A percentile compares a stretch with the other conserved stretches of the same genome.
These are phyloP conservation scores for Kodamaea nitidulidarum DNA, from an alignment of 805 yeast genomes.

Conservation along the genomic window DNA sequence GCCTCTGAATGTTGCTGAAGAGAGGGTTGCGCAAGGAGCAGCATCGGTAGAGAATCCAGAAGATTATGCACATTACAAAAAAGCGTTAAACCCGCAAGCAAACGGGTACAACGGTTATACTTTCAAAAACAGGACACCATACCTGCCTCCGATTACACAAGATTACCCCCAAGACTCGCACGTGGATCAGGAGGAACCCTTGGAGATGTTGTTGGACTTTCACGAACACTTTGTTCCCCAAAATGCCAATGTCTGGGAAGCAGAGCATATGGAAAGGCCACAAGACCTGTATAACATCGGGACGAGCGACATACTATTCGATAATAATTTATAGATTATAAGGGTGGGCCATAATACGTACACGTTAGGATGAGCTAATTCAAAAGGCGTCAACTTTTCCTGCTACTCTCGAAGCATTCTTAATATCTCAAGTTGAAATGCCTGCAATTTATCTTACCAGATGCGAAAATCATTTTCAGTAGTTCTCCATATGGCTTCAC, in stretches of 20 bases:
- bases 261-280: conserved; percentile 9
- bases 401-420: too few species aligned
- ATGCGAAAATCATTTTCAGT: too few species aligned
- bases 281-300: conserved; percentile 17
- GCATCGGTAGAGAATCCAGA: too few species aligned
- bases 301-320: conserved; percentile 16
- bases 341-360: too few species aligned
- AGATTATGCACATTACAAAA: neutral
- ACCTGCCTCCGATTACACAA: neutral
- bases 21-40: too few species aligned
- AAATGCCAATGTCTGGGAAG: conserved; percentile 4
- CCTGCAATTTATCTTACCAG: too few species aligned
- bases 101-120: neutral
- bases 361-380: too few species aligned
- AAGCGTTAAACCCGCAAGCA: neutral
- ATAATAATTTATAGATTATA: conserved; percentile 9
- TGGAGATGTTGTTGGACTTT: conserved; percentile 12
- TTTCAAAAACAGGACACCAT: neutral
- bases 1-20: neutral
- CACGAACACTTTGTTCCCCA: conserved; percentile 16
- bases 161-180: neutral
- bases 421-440: too few species aligned
- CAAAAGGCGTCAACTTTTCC: too few species aligned
- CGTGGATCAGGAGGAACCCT: neutral
- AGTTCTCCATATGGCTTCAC: too few species aligned